Evolutionary conservation across 192 early-diverging fungal genomes (phyloP).

Genomic region (Backusella psychrophila): DNA sequence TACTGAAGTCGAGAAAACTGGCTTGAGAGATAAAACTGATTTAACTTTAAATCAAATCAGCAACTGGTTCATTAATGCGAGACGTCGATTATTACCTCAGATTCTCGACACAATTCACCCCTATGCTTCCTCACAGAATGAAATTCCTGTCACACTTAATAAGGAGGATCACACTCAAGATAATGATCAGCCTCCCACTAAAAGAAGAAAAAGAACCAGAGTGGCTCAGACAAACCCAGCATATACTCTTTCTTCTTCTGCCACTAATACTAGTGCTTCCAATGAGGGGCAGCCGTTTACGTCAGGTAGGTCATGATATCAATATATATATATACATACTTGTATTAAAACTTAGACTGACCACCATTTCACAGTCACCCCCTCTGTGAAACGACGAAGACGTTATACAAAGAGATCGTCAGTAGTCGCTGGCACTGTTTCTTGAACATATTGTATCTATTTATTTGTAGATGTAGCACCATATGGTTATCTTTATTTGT

Average conservation of each 20-base stretch:
- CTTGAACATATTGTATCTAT: slow-evolving; percentile 6
- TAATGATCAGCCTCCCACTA: not conserved
- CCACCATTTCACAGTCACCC: not conserved
- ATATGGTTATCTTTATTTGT: not conserved
- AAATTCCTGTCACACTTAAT: not conserved
- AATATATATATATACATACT: not conserved
- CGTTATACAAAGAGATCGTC: slow-evolving; percentile 11
- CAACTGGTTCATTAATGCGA: slow-evolving; percentile 78
- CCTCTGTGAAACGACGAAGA: slow-evolving; percentile 6
- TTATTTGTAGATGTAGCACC: slow-evolving; percentile 7
- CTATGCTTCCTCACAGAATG: slow-evolving; percentile 5
- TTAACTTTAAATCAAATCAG: slow-evolving; percentile 67
- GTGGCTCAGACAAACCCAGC: not conserved
- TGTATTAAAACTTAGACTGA: not conserved
- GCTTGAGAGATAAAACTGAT: slow-evolving; percentile 48
- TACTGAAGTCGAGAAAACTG: slow-evolving; percentile 59
- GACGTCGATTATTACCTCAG: slow-evolving; percentile 46
- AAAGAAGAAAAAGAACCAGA: slow-evolving; percentile 7
- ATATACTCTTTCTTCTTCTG: not conserved
- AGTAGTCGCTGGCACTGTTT: not conserved
- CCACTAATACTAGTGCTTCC: not conserved
- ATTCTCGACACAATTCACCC: slow-evolving; percentile 11
- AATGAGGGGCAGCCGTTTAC: not conserved
- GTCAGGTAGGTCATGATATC: not conserved
- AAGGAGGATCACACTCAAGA: slow-evolving; percentile 10